Evolutionary conservation across 441 rosid genomes (phyloP), one percentile per base, ranked within the genome.

Genomic region (Populus hybrid): DNA sequence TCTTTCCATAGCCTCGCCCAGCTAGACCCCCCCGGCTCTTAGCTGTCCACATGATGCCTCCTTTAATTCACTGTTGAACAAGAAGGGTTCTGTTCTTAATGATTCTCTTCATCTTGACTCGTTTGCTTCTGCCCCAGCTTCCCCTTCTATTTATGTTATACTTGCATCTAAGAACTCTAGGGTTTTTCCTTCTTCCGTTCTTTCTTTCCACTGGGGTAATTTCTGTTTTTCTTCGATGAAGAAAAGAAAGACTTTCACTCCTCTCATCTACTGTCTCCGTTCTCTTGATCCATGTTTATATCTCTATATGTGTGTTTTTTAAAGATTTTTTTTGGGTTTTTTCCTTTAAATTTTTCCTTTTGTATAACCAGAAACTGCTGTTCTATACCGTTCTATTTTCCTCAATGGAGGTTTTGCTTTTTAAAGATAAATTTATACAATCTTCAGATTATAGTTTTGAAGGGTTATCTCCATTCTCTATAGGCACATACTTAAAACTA

Each of bases 1-100:
- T 81, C 82, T 36, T 71, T 82, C 21, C 18, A 31, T 31, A 28
- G 10, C 38, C 9, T 29, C 1, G 7, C 23, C 6, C 33, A 66
- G 31, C 71, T 63, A 63, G 45, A 38, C 74, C 74, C 16, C 40
- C 9, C 53, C 69, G 14, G 23, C 35, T 26, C 24, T 88, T 86
- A 87, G 88, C 90, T 90, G 90, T 84, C 75, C 69, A 72, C 84
- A 75, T 78, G 77, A 74, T 82, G 69, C 79, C 65, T 71, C 76
- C 72, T 84, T 83, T 63, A 76, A 74, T 83, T 81, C 82, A 77
- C 83, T 82, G 83, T 77, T 83, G 26, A 76, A 8, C 70, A 3
- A 69, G 59, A 42, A 79, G 77, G 72, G 68, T 6, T n/a, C 42
- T 7, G 77, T 76, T 79, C 72, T 5, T 67, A 2, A 68, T 64